Evolutionary conservation across 2,329 filamentous ascomycete genomes (phyloP), one percentile per base, ranked within the genome.

Genomic region (Neonectria neomacrospora): DNA sequence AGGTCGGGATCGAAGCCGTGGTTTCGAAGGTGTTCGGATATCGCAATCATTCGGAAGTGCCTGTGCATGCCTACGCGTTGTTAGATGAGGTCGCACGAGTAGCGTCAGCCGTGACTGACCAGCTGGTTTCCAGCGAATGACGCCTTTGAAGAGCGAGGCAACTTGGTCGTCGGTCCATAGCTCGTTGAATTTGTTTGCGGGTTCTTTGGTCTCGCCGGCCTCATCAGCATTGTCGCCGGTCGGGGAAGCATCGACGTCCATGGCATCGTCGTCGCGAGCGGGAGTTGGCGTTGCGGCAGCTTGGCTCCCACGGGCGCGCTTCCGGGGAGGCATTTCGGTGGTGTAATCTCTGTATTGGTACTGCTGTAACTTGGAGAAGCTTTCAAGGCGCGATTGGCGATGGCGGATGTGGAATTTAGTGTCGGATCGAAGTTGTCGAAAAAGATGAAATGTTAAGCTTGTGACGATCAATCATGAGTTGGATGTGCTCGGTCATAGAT

Each of bases 151-250:
- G 1, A 99, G 85, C 42, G 93, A 94, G 1, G 93, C 94, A 69
- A 97, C 91, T 78, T 99, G 96, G 74, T 97, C 95, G 73, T 97
- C 94, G 4, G 94, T 97, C 96, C 96, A 99, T 26, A 90, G 87
- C 68, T 95, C 92, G 60, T 88, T 86, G 52, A 64, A 71, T 11
- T 70, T 67, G 5, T 71, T 69, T 11, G 63, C 62, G 4, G 65
- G 67, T 11, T 68, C 61, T 30, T 73, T 75, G 44, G 59, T 50
- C 7, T 73, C 64, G 16, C 61, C 60, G 3, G 63, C 41, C 8
- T 52, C 67, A 20, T 72, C 68, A 8, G 80, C 76, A 3, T 83
- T 80, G 76, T 89, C 83, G 81, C 88, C 73, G 75, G 82, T 70
- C 73, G 84, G 78, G 1, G 86, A 85, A 5, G 85, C 85, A 76